These are phyloP conservation scores for Apophysomyces elegans DNA, from an alignment of 371 early-diverging fungal genomes.

Conservation along the genomic window DNA sequence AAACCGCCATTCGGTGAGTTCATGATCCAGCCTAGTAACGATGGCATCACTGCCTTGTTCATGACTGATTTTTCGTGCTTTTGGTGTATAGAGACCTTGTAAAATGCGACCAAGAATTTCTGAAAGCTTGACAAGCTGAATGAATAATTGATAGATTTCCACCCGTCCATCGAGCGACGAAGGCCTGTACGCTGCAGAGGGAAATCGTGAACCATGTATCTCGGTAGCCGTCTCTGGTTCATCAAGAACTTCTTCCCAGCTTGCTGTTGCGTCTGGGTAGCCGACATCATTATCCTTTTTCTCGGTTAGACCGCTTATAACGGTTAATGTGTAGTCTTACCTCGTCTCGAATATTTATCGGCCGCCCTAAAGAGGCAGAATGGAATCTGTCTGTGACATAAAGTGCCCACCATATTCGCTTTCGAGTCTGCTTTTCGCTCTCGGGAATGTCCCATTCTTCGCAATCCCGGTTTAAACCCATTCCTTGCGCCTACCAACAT, in stretches of 20 bases:
- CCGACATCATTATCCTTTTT: constrained; percentile 46
- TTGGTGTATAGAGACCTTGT: constrained; percentile 50
- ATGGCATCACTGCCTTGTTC: constrained; percentile 48
- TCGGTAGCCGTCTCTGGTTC: constrained; percentile 29
- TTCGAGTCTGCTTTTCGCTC: constrained; percentile 48
- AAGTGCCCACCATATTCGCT: constrained; percentile 51
- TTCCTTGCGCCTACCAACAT: constrained; percentile 34
- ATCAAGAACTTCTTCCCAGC: constrained; percentile 48
- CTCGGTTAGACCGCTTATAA: neutral
- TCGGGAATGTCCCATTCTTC: constrained; percentile 51
- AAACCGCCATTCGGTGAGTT: constrained; percentile 52
- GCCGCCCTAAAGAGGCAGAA: constrained; percentile 48
- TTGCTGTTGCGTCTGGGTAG: constrained; percentile 41
- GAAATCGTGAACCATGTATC: constrained; percentile 26
- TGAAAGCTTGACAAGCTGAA: constrained; percentile 48
- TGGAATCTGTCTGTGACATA: constrained; percentile 51
- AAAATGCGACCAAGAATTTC: constrained; percentile 47
- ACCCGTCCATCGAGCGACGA: constrained; percentile 24
- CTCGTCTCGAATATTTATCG: constrained; percentile 50
- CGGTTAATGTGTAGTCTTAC: constrained; percentile 15
- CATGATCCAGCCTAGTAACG: constrained; percentile 46
- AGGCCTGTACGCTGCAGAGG: constrained; percentile 40
- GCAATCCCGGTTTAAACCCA: constrained; percentile 47
- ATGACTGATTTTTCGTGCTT: constrained; percentile 40
- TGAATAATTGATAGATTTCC: constrained; percentile 42